Evolutionary conservation across 2,329 filamentous ascomycete genomes (phyloP), one percentile per base, ranked within the genome.

Genomic region (Xylogone sp.): DNA sequence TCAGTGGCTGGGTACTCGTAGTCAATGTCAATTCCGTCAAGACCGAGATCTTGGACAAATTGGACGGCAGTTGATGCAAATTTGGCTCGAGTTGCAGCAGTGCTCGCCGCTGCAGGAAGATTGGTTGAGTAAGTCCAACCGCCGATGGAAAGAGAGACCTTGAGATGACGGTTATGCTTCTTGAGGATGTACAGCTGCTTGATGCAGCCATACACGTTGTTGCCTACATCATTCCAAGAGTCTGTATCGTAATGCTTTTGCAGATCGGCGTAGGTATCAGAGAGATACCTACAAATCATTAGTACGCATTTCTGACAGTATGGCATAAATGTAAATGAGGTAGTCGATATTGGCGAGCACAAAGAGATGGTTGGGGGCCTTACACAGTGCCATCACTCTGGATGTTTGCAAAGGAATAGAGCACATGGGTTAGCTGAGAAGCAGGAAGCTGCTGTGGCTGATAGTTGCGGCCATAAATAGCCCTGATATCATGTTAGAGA

Each of bases 51-150:
- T 62, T 86, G 83, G 51, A 96, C 75, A 49, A 94, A 68, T 7
- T 75, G 69, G 0, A 92, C 85, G 2, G 88, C 82, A 3, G 79
- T 81, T 44, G 78, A 70, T 5, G 90, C 90, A 69, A 96, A 96
- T 1, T 60, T 79, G 31, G 74, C 68, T 16, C 90, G 79, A 16
- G 81, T 83, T 2, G 74, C 69, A 0, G 77, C 75, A 0, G 84
- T 87, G 53, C 81, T 82, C 9, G 85, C 82, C 0, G 85, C 84
- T 1, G 74, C 73, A 1, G 87, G 75, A 65, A 96, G 93, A 67
- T 90, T 89, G 59, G 78, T 72, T 2, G 87, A 90, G 69, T 89
- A 94, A 0, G 88, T 91, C 87, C 87, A 95, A 24, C 91, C 90
- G 45, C 91, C 91, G 57, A 96, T 90, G 45, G 83, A 88, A 3